These are phyloP conservation scores for Uncinocarpus reesii DNA, from an alignment of 2,329 filamentous ascomycete species.

Conservation along the genomic window DNA sequence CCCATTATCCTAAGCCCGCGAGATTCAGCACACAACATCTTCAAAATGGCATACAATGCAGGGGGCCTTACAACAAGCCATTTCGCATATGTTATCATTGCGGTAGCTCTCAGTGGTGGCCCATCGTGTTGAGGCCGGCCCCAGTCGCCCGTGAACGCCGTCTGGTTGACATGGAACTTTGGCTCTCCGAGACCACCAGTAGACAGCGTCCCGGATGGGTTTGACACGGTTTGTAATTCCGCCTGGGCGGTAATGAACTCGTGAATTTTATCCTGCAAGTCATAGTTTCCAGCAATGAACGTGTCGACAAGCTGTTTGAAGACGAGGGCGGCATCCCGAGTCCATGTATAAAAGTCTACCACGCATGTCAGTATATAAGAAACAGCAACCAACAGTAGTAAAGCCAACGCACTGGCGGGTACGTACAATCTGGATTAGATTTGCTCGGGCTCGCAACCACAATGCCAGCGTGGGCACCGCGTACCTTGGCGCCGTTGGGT, in stretches of 20 bases:
- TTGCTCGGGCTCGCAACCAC: conserved; percentile 50
- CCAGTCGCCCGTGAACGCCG: conserved; percentile 57
- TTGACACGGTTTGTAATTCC: conserved; percentile 53
- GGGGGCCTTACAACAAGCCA: conserved; percentile 48
- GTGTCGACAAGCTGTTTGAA: conserved; percentile 60
- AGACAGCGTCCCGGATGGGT: conserved; percentile 52
- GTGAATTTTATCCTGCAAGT: conserved; percentile 52
- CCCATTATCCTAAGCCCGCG: conserved; percentile 40
- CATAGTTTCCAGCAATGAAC: conserved; percentile 52
- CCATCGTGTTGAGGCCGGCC: conserved; percentile 58
- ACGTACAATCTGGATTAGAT: conserved; percentile 44
- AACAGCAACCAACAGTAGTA: not conserved
- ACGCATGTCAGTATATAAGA: not conserved
- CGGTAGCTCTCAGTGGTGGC: conserved; percentile 27
- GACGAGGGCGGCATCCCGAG: conserved; percentile 61
- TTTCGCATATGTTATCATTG: conserved; percentile 41
- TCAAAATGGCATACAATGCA: not conserved
- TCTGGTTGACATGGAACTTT: conserved; percentile 57
- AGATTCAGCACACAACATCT: not conserved
- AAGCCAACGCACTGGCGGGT: not conserved
- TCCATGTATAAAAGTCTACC: conserved; percentile 68
- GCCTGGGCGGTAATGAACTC: conserved; percentile 59
- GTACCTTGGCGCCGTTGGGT: conserved; percentile 39
- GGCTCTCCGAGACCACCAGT: conserved; percentile 55
- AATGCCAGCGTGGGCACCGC: conserved; percentile 42